Percentiles rank a stretch among this genome's conserved stretches.
These are phyloP conservation scores for Leishmania amazonensis DNA, from an alignment of 208 protist genomes.

Conservation along the genomic window DNA sequence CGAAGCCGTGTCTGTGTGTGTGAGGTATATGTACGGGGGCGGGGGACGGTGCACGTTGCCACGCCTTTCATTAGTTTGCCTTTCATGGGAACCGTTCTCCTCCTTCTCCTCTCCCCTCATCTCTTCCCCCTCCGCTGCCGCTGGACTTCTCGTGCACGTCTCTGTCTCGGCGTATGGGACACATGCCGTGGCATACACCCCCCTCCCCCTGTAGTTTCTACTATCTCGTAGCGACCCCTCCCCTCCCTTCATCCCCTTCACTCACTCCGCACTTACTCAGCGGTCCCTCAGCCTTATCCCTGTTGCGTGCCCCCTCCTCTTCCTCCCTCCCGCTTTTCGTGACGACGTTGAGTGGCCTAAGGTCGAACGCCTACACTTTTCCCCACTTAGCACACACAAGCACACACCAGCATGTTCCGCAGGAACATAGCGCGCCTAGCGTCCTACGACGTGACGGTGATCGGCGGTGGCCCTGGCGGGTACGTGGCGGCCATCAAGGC, in stretches of 20 bases:
- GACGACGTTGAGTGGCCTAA: neutral
- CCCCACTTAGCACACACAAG: slow-evolving; percentile 4
- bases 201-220: neutral
- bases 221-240: neutral
- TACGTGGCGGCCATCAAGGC: slow-evolving; percentile 99
- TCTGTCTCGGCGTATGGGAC: neutral
- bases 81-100: neutral
- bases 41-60: neutral
- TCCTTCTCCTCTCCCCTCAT: neutral
- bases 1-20: neutral
- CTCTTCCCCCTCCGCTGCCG: neutral
- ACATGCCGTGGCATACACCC: neutral
- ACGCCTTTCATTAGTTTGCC: neutral
- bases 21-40: neutral
- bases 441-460: slow-evolving; percentile 97
- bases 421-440: slow-evolving; percentile 43
- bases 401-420: slow-evolving; percentile 71
- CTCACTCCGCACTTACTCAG: neutral
- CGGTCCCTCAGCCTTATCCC: neutral
- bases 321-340: neutral
- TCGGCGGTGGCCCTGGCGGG: slow-evolving; percentile 99
- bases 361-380: neutral
- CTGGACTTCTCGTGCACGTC: neutral
- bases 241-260: neutral
- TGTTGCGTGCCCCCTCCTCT: neutral